Percentiles rank a stretch among this genome's conserved stretches.
Evolutionary conservation across 2,329 filamentous ascomycete genomes (phyloP).

Genomic region (Knoxdaviesia proteae): DNA sequence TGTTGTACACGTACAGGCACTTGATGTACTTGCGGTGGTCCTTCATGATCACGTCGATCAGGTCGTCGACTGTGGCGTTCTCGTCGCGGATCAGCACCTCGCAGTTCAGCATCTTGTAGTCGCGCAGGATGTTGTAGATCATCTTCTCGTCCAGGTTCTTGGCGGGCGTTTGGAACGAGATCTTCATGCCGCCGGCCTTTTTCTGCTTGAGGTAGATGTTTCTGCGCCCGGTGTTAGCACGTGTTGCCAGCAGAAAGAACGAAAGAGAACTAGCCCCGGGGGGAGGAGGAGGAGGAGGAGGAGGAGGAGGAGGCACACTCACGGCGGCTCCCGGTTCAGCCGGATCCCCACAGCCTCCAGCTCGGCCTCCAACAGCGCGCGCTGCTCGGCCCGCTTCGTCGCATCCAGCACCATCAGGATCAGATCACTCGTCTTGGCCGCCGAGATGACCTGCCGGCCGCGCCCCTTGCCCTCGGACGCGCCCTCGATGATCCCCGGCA

Average conservation of each 20-base stretch:
- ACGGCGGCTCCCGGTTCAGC: constrained; percentile 80
- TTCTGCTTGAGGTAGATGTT: constrained; percentile 97
- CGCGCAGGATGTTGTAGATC: constrained; percentile 88
- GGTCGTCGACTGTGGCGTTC: constrained; percentile 85
- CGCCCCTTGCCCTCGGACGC: constrained; percentile 88
- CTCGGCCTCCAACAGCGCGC: constrained; percentile 74
- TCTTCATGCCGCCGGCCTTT: constrained; percentile 95
- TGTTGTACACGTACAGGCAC: constrained; percentile 97
- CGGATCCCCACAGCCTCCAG: constrained; percentile 88
- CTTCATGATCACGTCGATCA: constrained; percentile 99
- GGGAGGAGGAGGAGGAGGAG: neutral
- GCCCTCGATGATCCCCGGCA: constrained; percentile 96
- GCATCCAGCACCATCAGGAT: constrained; percentile 95
- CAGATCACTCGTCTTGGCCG: constrained; percentile 93
- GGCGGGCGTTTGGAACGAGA: constrained; percentile 77
- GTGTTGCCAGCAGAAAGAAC: neutral
- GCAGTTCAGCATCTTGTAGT: constrained; percentile 97
- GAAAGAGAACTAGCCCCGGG: neutral
- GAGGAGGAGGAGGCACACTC: constrained; percentile 14
- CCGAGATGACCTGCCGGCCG: constrained; percentile 89
- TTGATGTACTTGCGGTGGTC: constrained; percentile 95
- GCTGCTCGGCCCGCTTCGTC: constrained; percentile 88
- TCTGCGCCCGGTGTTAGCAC: constrained; percentile 17
- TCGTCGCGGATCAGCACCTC: constrained; percentile 93
- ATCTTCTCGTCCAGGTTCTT: constrained; percentile 94